Evolutionary conservation across 2,329 filamentous ascomycete species (phyloP).

Genomic region (Monosporascus sp.): DNA sequence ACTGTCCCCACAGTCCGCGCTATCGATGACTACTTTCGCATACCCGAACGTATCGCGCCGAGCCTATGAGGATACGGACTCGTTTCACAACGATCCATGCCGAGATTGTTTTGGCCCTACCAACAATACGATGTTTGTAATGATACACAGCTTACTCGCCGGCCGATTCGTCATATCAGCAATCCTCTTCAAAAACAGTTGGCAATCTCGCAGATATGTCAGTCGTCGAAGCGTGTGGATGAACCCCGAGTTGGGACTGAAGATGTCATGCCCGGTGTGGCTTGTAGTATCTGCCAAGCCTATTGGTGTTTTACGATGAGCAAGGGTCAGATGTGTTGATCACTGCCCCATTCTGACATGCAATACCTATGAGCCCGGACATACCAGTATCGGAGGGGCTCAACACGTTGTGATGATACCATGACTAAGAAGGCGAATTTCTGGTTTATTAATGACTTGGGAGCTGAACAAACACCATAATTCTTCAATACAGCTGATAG

Average conservation of each 20-base stretch:
- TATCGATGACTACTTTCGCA: not conserved
- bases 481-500: no score
- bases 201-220: not conserved
- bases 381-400: not conserved
- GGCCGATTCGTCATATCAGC: not conserved
- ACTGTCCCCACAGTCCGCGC: not conserved
- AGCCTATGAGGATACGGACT: no score
- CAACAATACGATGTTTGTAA: not conserved
- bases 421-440: not conserved
- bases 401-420: not conserved
- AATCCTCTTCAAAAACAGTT: not conserved
- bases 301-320: not conserved
- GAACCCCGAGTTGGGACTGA: not conserved
- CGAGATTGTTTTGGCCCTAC: no score
- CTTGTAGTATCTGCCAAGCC: not conserved
- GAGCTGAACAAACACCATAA: no score
- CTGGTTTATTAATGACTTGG: no score
- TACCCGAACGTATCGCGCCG: not conserved
- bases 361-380: not conserved
- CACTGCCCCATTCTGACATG: not conserved
- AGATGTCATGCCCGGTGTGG: not conserved
- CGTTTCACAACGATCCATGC: no score
- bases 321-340: not conserved
- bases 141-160: not conserved
- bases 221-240: not conserved